phyloP scores from a whole-genome alignment of 2,329 filamentous ascomycete genomes.

The Alternaria rosae region DNA sequence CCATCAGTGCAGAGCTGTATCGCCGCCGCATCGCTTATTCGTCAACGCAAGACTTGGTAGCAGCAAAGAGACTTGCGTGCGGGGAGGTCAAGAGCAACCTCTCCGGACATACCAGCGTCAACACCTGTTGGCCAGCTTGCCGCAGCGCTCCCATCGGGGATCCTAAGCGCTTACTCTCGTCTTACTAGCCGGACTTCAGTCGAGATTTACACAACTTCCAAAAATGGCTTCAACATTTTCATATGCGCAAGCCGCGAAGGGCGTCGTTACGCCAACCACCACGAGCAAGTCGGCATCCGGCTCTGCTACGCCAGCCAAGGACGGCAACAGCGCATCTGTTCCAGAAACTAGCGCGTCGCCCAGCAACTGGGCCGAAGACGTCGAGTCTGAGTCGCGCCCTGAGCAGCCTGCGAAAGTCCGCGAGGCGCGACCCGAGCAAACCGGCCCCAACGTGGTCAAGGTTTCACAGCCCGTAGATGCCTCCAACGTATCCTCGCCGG shows the following conservation, averaged over 20 bases:
- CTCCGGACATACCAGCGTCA: constrained; percentile 49
- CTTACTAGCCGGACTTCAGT: constrained; percentile 8
- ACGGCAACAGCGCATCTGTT: constrained; percentile 36
- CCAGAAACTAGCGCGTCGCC: constrained; percentile 42
- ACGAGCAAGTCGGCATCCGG: constrained; percentile 56
- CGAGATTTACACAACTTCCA: constrained; percentile 15
- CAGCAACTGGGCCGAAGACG: constrained; percentile 58
- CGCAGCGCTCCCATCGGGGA: constrained; percentile 44
- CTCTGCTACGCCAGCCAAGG: constrained; percentile 52
- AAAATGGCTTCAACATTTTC: constrained; percentile 70
- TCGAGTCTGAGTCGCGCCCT: constrained; percentile 48
- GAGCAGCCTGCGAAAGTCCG: constrained; percentile 35
- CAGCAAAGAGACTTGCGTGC: constrained; percentile 40
- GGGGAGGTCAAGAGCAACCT: constrained; percentile 52
- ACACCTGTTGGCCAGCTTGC: constrained; percentile 40
- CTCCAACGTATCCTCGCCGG: constrained; percentile 59
- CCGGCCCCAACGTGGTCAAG: constrained; percentile 26
- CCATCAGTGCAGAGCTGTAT: constrained; percentile 13
- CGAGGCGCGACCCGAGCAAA: constrained; percentile 30
- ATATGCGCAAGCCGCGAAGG: constrained; percentile 94
- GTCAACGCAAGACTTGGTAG: constrained; percentile 27
- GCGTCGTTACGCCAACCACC: constrained; percentile 62
- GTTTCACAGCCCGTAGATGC: constrained; percentile 23
- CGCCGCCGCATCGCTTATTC: constrained; percentile 2
- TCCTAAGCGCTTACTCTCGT: constrained; percentile 26